phyloP scores from a whole-genome alignment of 495 filamentous ascomycete species.

The Aspergillus indologenus region DNA sequence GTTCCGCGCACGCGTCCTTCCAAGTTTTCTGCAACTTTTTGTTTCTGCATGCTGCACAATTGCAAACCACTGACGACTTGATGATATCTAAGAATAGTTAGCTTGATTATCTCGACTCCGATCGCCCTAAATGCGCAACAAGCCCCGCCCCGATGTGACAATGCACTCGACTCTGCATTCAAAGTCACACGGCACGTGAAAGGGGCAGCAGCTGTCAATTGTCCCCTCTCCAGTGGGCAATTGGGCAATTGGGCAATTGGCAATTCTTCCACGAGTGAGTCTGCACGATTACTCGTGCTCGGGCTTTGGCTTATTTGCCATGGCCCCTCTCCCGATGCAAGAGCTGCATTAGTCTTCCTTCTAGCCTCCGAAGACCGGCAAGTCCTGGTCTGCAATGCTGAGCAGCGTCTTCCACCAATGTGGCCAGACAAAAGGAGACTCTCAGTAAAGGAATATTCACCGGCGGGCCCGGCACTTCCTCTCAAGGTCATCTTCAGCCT shows the following conservation, averaged over 20 bases:
- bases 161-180: neutral
- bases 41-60: neutral
- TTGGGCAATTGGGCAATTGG: no score
- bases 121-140: neutral
- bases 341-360: slow-evolving; percentile 2
- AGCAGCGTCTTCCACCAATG: neutral
- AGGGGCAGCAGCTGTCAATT: neutral
- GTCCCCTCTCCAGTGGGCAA: neutral
- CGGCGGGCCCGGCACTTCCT: neutral
- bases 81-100: neutral
- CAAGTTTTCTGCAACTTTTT: no score
- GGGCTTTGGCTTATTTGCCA: neutral
- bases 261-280: slow-evolving; percentile 2
- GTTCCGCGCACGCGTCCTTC: neutral
- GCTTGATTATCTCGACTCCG: neutral
- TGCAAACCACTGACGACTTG: neutral
- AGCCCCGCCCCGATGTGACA: slow-evolving; percentile 2
- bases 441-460: neutral
- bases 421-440: no score
- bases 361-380: neutral
- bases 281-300: neutral
- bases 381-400: neutral
- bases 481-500: neutral
- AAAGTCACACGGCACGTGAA: slow-evolving; percentile 6
- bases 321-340: neutral